Evolutionary conservation across 768 basidiomycete genomes (phyloP).

Genomic region (Leccinellum rugosiceps): DNA sequence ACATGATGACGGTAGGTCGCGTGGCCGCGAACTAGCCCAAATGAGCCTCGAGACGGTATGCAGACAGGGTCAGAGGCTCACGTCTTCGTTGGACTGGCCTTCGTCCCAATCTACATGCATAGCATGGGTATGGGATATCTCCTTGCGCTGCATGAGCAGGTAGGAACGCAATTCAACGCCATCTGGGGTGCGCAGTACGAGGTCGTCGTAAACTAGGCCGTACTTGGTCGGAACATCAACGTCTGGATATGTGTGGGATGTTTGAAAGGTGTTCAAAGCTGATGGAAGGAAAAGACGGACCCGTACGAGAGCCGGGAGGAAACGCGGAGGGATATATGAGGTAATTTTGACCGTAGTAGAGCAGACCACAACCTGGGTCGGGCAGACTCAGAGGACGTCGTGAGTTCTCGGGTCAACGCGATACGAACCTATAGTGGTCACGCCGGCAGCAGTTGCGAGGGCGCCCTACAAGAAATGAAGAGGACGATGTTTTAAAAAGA

Average conservation of each 20-base stretch:
- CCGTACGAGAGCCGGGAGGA: constrained; percentile 74
- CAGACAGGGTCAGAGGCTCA: constrained; percentile 23
- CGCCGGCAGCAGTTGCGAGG: constrained; percentile 52
- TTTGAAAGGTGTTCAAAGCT: background rate
- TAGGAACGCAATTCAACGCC: constrained; percentile 71
- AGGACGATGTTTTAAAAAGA: background rate
- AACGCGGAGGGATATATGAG: constrained; percentile 89
- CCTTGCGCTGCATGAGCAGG: constrained; percentile 62
- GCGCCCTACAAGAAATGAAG: constrained; percentile 38
- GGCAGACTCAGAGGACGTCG: background rate
- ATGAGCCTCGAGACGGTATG: background rate
- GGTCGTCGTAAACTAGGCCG: constrained; percentile 70
- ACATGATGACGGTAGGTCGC: constrained; percentile 88
- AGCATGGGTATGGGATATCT: constrained; percentile 37
- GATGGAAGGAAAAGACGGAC: constrained; percentile 38
- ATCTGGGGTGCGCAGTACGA: constrained; percentile 72
- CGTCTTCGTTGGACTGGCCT: constrained; percentile 57
- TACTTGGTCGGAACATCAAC: constrained; percentile 70
- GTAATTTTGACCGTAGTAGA: constrained; percentile 84
- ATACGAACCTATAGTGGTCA: constrained; percentile 52
- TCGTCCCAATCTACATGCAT: constrained; percentile 34
- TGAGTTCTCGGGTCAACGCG: background rate
- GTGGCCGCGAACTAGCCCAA: constrained; percentile 37
- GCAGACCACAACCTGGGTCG: constrained; percentile 58
- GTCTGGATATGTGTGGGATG: constrained; percentile 38